phyloP scores from a whole-genome alignment of 1,284 basidiomycete species.

The Tremellales sp. region DNA sequence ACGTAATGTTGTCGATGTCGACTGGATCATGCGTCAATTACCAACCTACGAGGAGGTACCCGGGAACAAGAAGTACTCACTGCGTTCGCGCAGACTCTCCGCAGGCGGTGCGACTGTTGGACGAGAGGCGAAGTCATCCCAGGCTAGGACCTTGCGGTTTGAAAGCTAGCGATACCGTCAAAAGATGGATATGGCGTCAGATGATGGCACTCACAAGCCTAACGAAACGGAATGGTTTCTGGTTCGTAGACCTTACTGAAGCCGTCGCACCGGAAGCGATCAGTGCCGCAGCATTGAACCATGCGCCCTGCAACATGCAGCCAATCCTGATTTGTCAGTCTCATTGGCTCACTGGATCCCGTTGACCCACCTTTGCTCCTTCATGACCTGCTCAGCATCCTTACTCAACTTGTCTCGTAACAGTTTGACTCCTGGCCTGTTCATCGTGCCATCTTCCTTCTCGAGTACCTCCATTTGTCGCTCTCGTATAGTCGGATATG shows the following conservation, averaged over 20 bases:
- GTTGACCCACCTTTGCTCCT: constrained; percentile 65
- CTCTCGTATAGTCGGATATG: constrained; percentile 82
- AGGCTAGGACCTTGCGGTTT: constrained; percentile 35
- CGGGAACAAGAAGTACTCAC: constrained; percentile 30
- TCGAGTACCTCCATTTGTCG: constrained; percentile 92
- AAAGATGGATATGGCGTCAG: too few relatives aligned
- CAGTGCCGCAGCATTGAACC: constrained; percentile 41
- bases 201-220: constrained; percentile 22
- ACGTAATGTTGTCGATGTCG: constrained; percentile 70
- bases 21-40: too few relatives aligned
- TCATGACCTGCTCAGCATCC: constrained; percentile 88
- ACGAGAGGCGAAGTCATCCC: constrained; percentile 33
- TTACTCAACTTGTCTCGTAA: constrained; percentile 80
- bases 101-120: constrained; percentile 12
- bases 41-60: too few relatives aligned
- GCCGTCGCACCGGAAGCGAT: constrained; percentile 23
- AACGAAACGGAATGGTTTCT: constrained; percentile 37
- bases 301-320: constrained; percentile 44
- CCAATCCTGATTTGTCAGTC: constrained; percentile 22
- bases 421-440: constrained; percentile 79
- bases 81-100: constrained; percentile 57
- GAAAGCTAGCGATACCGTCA: constrained; percentile 1
- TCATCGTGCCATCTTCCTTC: constrained; percentile 81
- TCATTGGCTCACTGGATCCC: not conserved
- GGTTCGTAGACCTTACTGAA: constrained; percentile 17